Evolutionary conservation across 305 asterid species (phyloP).

Genomic region (Fraxinus greggii): DNA sequence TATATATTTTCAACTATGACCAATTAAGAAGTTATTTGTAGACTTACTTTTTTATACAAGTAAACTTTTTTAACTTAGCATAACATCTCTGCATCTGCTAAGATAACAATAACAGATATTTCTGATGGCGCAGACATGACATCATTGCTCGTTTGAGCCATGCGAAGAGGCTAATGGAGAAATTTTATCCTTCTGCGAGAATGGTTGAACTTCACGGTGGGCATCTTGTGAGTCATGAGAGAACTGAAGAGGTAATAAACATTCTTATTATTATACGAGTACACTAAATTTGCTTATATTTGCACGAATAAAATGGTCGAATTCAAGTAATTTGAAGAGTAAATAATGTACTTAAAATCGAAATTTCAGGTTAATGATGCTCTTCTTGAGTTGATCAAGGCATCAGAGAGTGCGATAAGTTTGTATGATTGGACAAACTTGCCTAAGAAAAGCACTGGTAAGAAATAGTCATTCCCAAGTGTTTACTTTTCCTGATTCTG

Average conservation of each 20-base stretch:
- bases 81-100: not conserved
- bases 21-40: not conserved
- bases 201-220: conserved; percentile 96
- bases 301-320: not conserved
- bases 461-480: conserved; percentile 24
- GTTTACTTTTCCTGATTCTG: not conserved
- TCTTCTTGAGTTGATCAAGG: conserved; percentile 69
- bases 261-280: not conserved
- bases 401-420: conserved; percentile 43
- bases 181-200: conserved; percentile 74
- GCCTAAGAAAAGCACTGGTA: conserved; percentile 57
- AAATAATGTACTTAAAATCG: not conserved
- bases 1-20: not conserved
- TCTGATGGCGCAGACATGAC: conserved; percentile 56
- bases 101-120: conserved; percentile 25
- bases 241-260: conserved; percentile 74
- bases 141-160: conserved; percentile 87
- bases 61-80: not conserved
- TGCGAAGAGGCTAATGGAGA: conserved; percentile 73
- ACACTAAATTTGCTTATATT: not conserved
- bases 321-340: not conserved
- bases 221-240: conserved; percentile 91
- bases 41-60: not conserved
- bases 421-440: conserved; percentile 67
- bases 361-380: conserved; percentile 70